These are phyloP conservation scores for Lotus japonicus DNA, from an alignment of 306 rosid species.

Conservation along the genomic window DNA sequence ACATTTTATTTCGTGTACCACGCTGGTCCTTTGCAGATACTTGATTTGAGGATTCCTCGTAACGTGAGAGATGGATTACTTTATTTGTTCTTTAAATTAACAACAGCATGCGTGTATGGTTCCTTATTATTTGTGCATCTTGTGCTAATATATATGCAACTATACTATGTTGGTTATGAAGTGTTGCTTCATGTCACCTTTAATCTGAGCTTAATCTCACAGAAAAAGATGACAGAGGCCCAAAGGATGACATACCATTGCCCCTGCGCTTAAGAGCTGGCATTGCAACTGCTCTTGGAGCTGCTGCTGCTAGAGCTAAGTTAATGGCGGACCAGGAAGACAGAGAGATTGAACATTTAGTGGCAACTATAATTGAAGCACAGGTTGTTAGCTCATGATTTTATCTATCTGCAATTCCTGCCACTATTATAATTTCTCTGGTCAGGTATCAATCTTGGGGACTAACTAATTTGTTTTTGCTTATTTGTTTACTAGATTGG, in stretches of 20 bases:
- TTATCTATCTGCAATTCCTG: neutral
- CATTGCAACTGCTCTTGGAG: slow-evolving; percentile 83
- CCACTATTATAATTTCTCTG: neutral
- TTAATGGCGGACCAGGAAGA: slow-evolving; percentile 91
- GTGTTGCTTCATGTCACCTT: neutral
- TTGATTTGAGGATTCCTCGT: neutral
- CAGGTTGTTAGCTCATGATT: slow-evolving; percentile 46
- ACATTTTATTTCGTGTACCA: neutral
- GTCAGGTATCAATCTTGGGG: slow-evolving; percentile 4
- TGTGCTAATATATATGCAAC: neutral
- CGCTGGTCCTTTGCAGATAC: no score
- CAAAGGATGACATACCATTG: slow-evolving; percentile 50
- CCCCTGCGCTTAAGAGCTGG: slow-evolving; percentile 71
- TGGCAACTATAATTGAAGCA: slow-evolving; percentile 68
- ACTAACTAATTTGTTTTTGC: slow-evolving; percentile 23
- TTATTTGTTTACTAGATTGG: slow-evolving; percentile 38
- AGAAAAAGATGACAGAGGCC: slow-evolving; percentile 32
- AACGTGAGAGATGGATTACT: neutral
- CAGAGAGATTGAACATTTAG: slow-evolving; percentile 72
- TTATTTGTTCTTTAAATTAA: neutral
- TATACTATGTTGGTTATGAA: neutral
- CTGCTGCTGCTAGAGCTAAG: slow-evolving; percentile 87
- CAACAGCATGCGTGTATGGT: neutral
- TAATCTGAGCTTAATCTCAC: slow-evolving; percentile 17
- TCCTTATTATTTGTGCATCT: neutral